A percentile compares a stretch with the other conserved stretches of the same genome.
phyloP scores from a whole-genome alignment of 192 early-diverging fungal species.

The Podila horticola region DNA sequence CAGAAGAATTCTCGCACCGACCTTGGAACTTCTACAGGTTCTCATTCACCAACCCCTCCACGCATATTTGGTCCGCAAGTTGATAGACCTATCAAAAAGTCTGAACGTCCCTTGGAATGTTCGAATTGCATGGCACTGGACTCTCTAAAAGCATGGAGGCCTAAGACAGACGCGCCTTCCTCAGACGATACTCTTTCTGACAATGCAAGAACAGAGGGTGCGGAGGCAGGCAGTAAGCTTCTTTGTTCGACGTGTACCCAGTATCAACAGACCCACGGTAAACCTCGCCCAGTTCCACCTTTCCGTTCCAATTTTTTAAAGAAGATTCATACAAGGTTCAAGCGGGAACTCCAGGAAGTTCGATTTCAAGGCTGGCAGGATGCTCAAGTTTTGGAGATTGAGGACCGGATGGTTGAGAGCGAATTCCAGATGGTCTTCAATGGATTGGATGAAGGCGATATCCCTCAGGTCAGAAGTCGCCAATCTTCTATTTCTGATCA shows the following conservation, averaged over 20 bases:
- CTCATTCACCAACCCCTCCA: not conserved
- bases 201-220: not conserved
- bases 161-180: not conserved
- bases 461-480: not conserved
- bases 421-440: constrained; percentile 50
- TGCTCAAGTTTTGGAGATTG: constrained; percentile 48
- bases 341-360: constrained; percentile 47
- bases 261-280: constrained; percentile 37
- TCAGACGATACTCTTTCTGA: not conserved
- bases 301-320: constrained; percentile 45
- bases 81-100: not conserved
- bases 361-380: constrained; percentile 52
- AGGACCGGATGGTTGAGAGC: constrained; percentile 37
- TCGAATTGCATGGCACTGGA: not conserved
- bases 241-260: not conserved
- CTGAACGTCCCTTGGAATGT: not conserved
- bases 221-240: not conserved
- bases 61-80: constrained; percentile 1
- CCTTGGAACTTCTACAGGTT: not conserved
- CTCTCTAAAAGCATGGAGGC: not conserved
- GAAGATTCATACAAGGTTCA: constrained; percentile 46
- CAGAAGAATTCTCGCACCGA: not conserved
- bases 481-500: not conserved
- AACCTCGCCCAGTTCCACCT: constrained; percentile 31
- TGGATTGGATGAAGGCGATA: constrained; percentile 34